Evolutionary conservation across 1,139 yeast species (phyloP).

Genomic region (Candida labiduridarum): DNA sequence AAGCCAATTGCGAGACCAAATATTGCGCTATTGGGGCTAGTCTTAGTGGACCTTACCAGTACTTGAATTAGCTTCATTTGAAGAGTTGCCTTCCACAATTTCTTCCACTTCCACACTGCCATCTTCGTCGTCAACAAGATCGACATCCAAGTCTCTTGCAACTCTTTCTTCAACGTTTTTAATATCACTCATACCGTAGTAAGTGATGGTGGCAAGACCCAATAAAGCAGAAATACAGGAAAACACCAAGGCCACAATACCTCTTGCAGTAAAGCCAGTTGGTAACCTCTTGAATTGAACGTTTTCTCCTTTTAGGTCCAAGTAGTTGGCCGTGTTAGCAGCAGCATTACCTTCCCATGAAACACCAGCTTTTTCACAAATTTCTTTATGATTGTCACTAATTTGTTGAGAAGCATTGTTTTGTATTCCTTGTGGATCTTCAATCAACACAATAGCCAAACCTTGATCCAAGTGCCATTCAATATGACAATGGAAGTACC

Average conservation of each 20-base stretch:
- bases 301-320: conserved; percentile 59
- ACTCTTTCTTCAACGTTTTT: conserved; percentile 60
- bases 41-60: conserved; percentile 2
- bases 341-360: conserved; percentile 68
- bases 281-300: conserved; percentile 65
- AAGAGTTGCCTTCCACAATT: conserved; percentile 8
- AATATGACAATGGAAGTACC: conserved; percentile 93
- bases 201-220: conserved; percentile 58
- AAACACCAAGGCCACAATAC: conserved; percentile 61
- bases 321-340: conserved; percentile 52
- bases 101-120: conserved; percentile 12
- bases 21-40: too few species aligned
- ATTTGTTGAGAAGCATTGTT: conserved; percentile 34
- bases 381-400: conserved; percentile 47
- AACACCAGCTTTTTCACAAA: conserved; percentile 49
- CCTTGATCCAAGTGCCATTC: conserved; percentile 96
- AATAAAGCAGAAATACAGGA: conserved; percentile 58
- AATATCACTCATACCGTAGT: conserved; percentile 69
- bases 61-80: conserved; percentile 10
- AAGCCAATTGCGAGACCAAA: neutral
- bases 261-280: conserved; percentile 66
- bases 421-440: conserved; percentile 66
- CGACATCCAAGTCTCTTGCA: conserved; percentile 59
- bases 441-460: conserved; percentile 69
- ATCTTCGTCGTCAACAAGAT: conserved; percentile 45